Evolutionary conservation across 495 filamentous ascomycete species (phyloP).

Genomic region (Endocarpon pusillum): DNA sequence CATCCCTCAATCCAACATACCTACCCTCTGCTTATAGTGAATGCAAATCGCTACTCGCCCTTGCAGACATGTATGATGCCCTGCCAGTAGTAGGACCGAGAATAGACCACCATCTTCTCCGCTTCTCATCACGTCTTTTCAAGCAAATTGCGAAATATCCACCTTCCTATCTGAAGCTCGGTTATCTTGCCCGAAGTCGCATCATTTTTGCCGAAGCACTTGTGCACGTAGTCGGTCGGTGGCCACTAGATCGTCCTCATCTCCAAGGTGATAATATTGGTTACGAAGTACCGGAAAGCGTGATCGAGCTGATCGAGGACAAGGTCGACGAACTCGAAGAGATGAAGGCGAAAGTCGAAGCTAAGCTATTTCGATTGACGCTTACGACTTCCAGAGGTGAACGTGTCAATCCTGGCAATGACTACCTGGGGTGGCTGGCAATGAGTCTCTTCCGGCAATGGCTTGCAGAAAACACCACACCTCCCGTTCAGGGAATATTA

Average conservation of each 20-base stretch:
- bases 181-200: slow-evolving; percentile 66
- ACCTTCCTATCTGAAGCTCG: slow-evolving; percentile 74
- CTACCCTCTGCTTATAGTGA: slow-evolving; percentile 82
- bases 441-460: slow-evolving; percentile 76
- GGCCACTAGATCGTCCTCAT: slow-evolving; percentile 63
- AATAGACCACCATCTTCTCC: slow-evolving; percentile 83
- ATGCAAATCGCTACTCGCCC: slow-evolving; percentile 67
- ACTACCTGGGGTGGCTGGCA: slow-evolving; percentile 75
- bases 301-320: slow-evolving; percentile 79
- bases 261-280: slow-evolving; percentile 47
- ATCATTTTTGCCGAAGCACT: slow-evolving; percentile 81
- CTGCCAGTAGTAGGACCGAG: slow-evolving; percentile 70
- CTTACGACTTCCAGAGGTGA: slow-evolving; percentile 68
- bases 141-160: slow-evolving; percentile 93
- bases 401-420: slow-evolving; percentile 56
- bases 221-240: slow-evolving; percentile 82
- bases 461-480: slow-evolving; percentile 73
- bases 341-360: slow-evolving; percentile 48
- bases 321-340: slow-evolving; percentile 74
- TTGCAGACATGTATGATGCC: slow-evolving; percentile 87
- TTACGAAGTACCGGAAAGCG: slow-evolving; percentile 42
- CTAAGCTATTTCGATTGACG: slow-evolving; percentile 60
- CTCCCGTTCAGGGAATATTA: slow-evolving; percentile 36
- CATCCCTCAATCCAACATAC: slow-evolving; percentile 60
- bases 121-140: slow-evolving; percentile 76